These are phyloP conservation scores for Echeveria elegans DNA, from an alignment of 164 flowering plant genomes.

Conservation along the genomic window DNA sequence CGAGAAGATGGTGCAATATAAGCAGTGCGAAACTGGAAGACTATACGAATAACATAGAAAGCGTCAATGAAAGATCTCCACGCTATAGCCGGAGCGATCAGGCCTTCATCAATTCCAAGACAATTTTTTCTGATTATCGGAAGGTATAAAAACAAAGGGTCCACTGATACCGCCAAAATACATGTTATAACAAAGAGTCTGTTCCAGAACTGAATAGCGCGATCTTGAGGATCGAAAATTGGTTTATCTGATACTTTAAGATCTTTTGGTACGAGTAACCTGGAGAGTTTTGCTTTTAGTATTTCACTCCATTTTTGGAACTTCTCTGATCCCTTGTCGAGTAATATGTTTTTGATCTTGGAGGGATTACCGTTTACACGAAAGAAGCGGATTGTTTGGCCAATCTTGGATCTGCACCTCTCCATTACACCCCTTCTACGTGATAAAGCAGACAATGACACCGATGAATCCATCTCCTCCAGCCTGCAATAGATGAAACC, in stretches of 20 bases:
- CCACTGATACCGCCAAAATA: slow-evolving; percentile 73
- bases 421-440: slow-evolving; percentile 5
- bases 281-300: slow-evolving; percentile 53
- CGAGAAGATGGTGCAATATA: slow-evolving; percentile 95
- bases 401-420: background rate
- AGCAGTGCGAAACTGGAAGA: slow-evolving; percentile 82
- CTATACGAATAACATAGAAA: slow-evolving; percentile 73
- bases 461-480: slow-evolving; percentile 70
- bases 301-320: slow-evolving; percentile 56
- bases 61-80: slow-evolving; percentile 54
- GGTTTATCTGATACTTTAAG: slow-evolving; percentile 69
- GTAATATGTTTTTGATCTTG: background rate
- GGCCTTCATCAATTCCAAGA: slow-evolving; percentile 48
- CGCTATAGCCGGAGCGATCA: slow-evolving; percentile 53
- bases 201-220: slow-evolving; percentile 69
- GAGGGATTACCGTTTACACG: slow-evolving; percentile 6
- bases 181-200: slow-evolving; percentile 70
- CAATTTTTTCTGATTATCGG: slow-evolving; percentile 54
- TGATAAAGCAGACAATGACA: slow-evolving; percentile 9
- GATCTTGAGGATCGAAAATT: slow-evolving; percentile 92
- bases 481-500: slow-evolving; percentile 30
- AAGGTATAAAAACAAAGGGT: slow-evolving; percentile 86
- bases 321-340: slow-evolving; percentile 72
- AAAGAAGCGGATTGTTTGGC: background rate
- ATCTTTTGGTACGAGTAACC: slow-evolving; percentile 77